Evolutionary conservation across 345 rosid genomes (phyloP).

Genomic region (Eucalyptus urophylla): DNA sequence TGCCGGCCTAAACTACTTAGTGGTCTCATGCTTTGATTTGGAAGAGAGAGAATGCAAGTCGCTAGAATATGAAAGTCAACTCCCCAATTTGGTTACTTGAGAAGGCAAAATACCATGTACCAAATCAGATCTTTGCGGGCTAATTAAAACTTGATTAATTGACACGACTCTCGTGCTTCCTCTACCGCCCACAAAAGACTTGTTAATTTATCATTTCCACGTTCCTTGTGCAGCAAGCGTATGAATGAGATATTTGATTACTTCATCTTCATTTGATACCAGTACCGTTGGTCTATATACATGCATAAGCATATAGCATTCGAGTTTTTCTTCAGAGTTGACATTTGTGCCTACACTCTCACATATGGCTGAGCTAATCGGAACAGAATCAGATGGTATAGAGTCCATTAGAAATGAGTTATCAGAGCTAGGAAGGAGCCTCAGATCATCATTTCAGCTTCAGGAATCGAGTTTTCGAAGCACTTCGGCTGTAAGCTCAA

Average conservation of each 20-base stretch:
- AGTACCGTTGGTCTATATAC: neutral
- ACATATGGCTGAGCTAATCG: conserved; percentile 39
- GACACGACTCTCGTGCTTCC: neutral
- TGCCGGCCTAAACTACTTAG: neutral
- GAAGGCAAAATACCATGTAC: neutral
- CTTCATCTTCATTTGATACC: neutral
- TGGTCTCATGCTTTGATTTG: neutral
- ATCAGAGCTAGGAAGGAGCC: conserved; percentile 56
- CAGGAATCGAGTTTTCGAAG: conserved; percentile 34
- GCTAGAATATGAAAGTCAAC: neutral
- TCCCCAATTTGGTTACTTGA: neutral
- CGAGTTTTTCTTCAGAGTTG: neutral
- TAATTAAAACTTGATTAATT: neutral
- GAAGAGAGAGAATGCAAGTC: neutral
- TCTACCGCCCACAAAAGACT: neutral
- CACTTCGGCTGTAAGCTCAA: conserved; percentile 6
- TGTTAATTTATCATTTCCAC: neutral
- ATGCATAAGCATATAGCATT: neutral
- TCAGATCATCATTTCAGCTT: conserved; percentile 40
- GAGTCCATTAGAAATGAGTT: conserved; percentile 55
- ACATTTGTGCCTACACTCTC: neutral
- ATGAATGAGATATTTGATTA: neutral
- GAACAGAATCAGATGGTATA: conserved; percentile 34
- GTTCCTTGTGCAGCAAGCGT: neutral
- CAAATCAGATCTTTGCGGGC: neutral